Evolutionary conservation across 768 basidiomycete genomes (phyloP).

Genomic region (Lentinula raphanica): DNA sequence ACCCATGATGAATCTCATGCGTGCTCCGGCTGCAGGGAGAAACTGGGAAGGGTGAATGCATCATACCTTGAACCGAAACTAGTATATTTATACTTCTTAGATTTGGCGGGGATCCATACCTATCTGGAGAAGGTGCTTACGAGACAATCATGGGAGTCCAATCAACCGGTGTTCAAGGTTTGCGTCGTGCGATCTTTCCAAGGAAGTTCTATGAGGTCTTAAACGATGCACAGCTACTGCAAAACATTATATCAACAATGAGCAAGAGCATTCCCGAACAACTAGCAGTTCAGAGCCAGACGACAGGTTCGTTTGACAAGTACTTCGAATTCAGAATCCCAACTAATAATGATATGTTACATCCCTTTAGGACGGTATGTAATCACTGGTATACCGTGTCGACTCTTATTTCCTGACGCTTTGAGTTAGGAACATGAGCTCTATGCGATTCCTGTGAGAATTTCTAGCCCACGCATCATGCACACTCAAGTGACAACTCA

Average conservation of each 20-base stretch:
- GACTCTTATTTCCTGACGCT: too few species aligned
- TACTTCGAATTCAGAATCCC: too few species aligned
- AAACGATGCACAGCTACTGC: conserved; percentile 25
- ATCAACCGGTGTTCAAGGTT: conserved; percentile 45
- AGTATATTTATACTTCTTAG: conserved; percentile 16
- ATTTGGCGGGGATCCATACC: conserved; percentile 49
- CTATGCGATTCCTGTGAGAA: conserved; percentile 44
- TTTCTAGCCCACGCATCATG: neutral
- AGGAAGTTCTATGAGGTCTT: neutral
- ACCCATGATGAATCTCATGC: conserved; percentile 41
- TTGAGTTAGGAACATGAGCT: conserved; percentile 42
- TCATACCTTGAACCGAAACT: neutral
- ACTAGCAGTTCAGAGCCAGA: conserved; percentile 38
- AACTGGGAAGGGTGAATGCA: conserved; percentile 45
- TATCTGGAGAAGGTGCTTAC: conserved; percentile 50
- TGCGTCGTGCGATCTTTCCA: neutral
- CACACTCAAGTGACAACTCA: neutral
- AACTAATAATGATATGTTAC: neutral
- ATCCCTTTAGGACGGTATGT: neutral
- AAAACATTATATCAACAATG: conserved; percentile 44
- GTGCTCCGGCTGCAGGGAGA: conserved; percentile 42
- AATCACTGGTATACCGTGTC: neutral
- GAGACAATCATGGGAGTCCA: conserved; percentile 49
- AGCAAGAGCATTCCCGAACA: conserved; percentile 44
- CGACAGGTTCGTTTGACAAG: conserved; percentile 28